Evolutionary conservation across 2,329 filamentous ascomycete species (phyloP).

Genomic region (Plectosphaerella sp.): DNA sequence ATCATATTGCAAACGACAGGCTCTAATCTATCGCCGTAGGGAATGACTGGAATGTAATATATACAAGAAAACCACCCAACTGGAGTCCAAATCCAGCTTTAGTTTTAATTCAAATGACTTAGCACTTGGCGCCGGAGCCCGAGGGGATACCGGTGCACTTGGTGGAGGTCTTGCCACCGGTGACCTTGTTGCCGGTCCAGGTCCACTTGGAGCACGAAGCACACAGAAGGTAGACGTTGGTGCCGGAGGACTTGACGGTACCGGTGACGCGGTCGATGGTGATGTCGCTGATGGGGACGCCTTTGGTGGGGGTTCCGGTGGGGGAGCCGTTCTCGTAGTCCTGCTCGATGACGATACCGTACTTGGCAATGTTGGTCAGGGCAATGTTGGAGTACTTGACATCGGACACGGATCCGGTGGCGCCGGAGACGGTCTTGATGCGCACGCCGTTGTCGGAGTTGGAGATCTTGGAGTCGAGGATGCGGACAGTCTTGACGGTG

Average conservation of each 20-base stretch:
- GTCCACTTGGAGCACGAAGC: slow-evolving; percentile 48
- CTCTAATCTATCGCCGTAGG: too few relatives aligned
- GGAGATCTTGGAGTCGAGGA: slow-evolving; percentile 42
- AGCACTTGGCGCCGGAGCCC: slow-evolving; percentile 9
- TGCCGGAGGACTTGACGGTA: slow-evolving; percentile 31
- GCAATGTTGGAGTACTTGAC: slow-evolving; percentile 39
- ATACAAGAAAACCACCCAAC: too few relatives aligned
- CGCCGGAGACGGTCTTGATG: slow-evolving; percentile 44
- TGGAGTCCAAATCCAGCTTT: too few relatives aligned
- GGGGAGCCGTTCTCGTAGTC: slow-evolving; percentile 45
- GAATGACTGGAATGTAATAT: too few relatives aligned
- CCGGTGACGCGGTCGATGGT: slow-evolving; percentile 38
- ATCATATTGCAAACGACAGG: too few relatives aligned
- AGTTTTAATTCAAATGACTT: not conserved
- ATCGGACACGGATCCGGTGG: slow-evolving; percentile 37
- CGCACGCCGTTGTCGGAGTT: slow-evolving; percentile 49
- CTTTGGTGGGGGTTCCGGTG: slow-evolving; percentile 37
- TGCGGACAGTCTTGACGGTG: slow-evolving; percentile 43
- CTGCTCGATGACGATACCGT: slow-evolving; percentile 34
- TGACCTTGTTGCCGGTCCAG: slow-evolving; percentile 43
- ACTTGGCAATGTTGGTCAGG: slow-evolving; percentile 34
- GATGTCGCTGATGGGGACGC: slow-evolving; percentile 50
- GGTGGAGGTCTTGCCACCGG: slow-evolving; percentile 40
- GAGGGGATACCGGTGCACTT: slow-evolving; percentile 20
- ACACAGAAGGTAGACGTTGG: slow-evolving; percentile 48